Evolutionary conservation across 257 asterid genomes (phyloP).

Genomic region (Eustoma russellianum): DNA sequence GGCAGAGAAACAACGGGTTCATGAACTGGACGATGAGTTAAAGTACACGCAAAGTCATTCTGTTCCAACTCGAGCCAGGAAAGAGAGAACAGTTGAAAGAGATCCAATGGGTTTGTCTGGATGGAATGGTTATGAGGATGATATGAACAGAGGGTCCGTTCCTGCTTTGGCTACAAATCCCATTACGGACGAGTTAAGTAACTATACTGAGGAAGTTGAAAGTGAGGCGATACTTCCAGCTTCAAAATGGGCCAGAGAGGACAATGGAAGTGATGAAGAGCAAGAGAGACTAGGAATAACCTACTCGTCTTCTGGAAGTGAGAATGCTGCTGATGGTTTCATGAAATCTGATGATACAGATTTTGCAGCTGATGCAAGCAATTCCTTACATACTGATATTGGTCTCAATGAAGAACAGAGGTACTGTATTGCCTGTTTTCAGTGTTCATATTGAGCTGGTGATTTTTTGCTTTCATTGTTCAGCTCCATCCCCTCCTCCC

Average conservation of each 20-base stretch:
- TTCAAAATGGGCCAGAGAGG: constrained; percentile 94
- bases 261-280: constrained; percentile 66
- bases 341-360: constrained; percentile 39
- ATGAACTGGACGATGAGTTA: constrained; percentile 62
- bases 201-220: constrained; percentile 35
- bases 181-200: constrained; percentile 21
- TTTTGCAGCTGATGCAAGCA: constrained; percentile 45
- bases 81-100: constrained; percentile 37
- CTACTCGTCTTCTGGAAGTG: constrained; percentile 94
- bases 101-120: constrained; percentile 33
- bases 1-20: constrained; percentile 79
- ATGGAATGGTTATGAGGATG: constrained; percentile 45
- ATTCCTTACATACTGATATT: constrained; percentile 42
- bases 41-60: constrained; percentile 50
- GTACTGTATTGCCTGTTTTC: constrained; percentile 19
- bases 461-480: too few species aligned
- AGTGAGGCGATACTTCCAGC: constrained; percentile 60
- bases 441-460: too few species aligned
- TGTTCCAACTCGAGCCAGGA: constrained; percentile 44
- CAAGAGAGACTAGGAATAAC: constrained; percentile 61
- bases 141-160: constrained; percentile 28
- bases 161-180: constrained; percentile 24
- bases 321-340: constrained; percentile 50
- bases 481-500: too few species aligned
- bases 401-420: constrained; percentile 80